Evolutionary conservation across 345 rosid genomes (phyloP).

Genomic region (Populus davidiana): DNA sequence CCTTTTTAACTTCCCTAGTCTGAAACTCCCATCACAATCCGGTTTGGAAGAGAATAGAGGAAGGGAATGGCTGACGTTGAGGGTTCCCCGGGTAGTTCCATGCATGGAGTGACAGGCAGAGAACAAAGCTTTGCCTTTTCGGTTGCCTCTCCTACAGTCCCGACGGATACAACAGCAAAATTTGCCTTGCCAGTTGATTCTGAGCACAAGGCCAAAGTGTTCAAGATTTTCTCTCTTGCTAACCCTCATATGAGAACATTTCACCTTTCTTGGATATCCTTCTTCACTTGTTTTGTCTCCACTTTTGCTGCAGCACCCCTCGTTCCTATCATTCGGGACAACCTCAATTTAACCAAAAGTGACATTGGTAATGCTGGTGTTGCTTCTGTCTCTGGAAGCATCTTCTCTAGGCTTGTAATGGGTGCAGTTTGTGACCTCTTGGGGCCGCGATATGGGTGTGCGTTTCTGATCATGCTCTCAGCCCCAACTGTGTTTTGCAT

Average conservation of each 20-base stretch:
- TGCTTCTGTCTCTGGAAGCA: slow-evolving; percentile 88
- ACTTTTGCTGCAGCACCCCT: slow-evolving; percentile 94
- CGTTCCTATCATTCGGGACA: slow-evolving; percentile 79
- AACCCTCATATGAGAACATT: slow-evolving; percentile 91
- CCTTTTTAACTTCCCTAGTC: too few species aligned
- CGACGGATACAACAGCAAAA: slow-evolving; percentile 61
- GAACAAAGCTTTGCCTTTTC: slow-evolving; percentile 66
- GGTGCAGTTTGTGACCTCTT: slow-evolving; percentile 80
- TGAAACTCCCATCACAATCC: too few species aligned
- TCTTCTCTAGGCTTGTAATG: slow-evolving; percentile 89
- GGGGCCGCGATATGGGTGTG: slow-evolving; percentile 88
- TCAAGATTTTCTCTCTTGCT: slow-evolving; percentile 63
- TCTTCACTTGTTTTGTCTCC: slow-evolving; percentile 81
- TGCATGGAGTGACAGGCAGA: slow-evolving; percentile 73
- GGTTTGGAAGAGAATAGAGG: not conserved
- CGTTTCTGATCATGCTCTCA: slow-evolving; percentile 67
- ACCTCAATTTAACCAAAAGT: slow-evolving; percentile 59
- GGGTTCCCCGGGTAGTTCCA: slow-evolving; percentile 76
- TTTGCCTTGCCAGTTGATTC: slow-evolving; percentile 73
- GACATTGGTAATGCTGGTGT: slow-evolving; percentile 86
- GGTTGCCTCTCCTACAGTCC: slow-evolving; percentile 52
- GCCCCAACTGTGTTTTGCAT: slow-evolving; percentile 89
- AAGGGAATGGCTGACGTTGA: slow-evolving; percentile 36
- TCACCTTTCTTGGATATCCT: slow-evolving; percentile 90
- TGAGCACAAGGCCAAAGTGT: slow-evolving; percentile 79